phyloP scores from a whole-genome alignment of 805 yeast genomes.

The Saccharomycopsis amapae region DNA sequence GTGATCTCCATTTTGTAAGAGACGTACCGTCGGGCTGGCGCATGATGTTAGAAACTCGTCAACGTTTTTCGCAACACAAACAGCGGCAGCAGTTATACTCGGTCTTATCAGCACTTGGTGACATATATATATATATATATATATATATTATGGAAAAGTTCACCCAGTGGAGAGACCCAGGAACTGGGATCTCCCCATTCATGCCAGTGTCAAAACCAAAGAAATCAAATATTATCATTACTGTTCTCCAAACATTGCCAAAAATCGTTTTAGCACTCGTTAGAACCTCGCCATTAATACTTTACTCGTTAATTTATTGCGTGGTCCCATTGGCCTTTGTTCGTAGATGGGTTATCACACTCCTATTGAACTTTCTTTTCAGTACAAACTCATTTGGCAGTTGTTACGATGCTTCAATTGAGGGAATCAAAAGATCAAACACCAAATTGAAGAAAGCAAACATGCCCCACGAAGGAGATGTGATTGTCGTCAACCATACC shows the following conservation, averaged over 20 bases:
- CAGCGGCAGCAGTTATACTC: too few species aligned
- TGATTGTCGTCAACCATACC: slow-evolving; percentile 43
- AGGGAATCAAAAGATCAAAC: slow-evolving; percentile 38
- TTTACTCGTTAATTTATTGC: slow-evolving; percentile 20
- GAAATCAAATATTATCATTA: too few species aligned
- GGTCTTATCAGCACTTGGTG: too few species aligned
- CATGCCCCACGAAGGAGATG: slow-evolving; percentile 32
- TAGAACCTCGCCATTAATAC: slow-evolving; percentile 25
- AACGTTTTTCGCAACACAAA: too few species aligned
- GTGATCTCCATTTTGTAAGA: too few species aligned
- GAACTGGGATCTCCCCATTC: slow-evolving; percentile 91
- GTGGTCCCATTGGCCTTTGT: slow-evolving; percentile 21
- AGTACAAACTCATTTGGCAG: slow-evolving; percentile 37
- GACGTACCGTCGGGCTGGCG: too few species aligned
- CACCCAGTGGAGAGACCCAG: slow-evolving; percentile 79
- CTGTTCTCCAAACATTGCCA: too few species aligned
- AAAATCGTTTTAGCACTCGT: slow-evolving; percentile 2
- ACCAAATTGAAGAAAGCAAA: slow-evolving; percentile 24
- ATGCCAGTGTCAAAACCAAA: slow-evolving; percentile 44
- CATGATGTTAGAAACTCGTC: too few species aligned
- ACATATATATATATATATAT: too few species aligned
- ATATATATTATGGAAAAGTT: slow-evolving; percentile 88
- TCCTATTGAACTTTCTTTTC: slow-evolving; percentile 29
- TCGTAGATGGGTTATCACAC: slow-evolving; percentile 20
- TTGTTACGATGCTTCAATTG: slow-evolving; percentile 33